Base-by-base conservation (phyloP, 1,284 basidiomycete genomes). In the Malassezia obtusa region DNA sequence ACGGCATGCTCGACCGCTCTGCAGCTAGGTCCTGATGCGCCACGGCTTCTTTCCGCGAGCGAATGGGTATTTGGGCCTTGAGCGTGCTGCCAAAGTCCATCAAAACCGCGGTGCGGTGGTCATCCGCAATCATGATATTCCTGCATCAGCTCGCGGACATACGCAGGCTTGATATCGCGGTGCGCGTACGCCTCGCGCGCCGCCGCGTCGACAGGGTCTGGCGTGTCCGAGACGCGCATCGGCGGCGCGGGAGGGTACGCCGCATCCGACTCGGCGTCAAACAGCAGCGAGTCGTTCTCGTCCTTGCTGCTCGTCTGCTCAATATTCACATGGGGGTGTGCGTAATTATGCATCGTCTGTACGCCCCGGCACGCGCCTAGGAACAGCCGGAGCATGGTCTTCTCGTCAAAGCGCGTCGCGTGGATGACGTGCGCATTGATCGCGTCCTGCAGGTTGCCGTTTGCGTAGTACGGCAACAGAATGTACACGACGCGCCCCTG, bases 11-110 rank as follows among this genome's bases (percentile, higher is more conserved):
- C 7, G 65, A 68, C 12, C 64, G 64, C 44, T 71, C 69, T 1
- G 68, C 67, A 7, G 69, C 69, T 26, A 71, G 37, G 47, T 72
- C 68, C 48, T 75, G 73, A 35, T 74, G 67, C 26, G 68, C 65
- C 7, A 75, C 52, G 0, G 92, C 92, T 69, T 90, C 85, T 17
- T 84, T 84, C 39, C 92, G 82, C 50, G 81, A 87, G 57, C 85
- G 80, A 56, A 92, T 81, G 41, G 78, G 78, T 51, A 92, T 80
- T 33, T 87, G 80, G 8, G 89, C 89, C 65, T 84, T 84, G 67
- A 84, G 78, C 5, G 84, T 82, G 59, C 88, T 92, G 14, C 92
- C 92, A 76, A 99, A 92, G 77, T 99, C 92, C 92, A 98, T 98
- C 15, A 99, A 80, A 60, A 98, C 86, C 11, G 83, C 82, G 14